These are phyloP conservation scores for Bonia amplexicaulis DNA, from an alignment of 176 grass and related monocot species.

Conservation along the genomic window DNA sequence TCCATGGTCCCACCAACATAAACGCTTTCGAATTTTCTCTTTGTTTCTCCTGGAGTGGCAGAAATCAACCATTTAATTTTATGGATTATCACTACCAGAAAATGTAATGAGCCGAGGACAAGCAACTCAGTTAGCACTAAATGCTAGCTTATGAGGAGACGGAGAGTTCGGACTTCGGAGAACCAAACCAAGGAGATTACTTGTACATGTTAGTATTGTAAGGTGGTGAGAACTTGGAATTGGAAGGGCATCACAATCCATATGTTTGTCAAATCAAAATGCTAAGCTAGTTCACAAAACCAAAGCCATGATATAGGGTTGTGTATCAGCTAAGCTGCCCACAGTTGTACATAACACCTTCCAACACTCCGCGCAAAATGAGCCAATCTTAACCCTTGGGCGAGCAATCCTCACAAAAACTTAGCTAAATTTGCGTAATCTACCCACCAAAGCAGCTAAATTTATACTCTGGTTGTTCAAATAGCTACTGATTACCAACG, in stretches of 20 bases:
- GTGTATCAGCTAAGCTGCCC: background rate
- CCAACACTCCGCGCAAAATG: background rate
- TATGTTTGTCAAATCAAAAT: background rate
- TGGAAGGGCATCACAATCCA: background rate
- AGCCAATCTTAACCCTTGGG: background rate
- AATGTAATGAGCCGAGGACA: background rate
- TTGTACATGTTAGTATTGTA: background rate
- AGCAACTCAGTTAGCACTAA: background rate
- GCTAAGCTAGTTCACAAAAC: background rate
- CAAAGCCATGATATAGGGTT: background rate
- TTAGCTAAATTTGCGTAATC: background rate
- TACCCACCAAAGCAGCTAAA: background rate
- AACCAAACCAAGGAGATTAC: background rate
- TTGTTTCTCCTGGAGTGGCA: constrained; percentile 66
- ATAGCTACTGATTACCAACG: background rate
- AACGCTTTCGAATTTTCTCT: constrained; percentile 94
- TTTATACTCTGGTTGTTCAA: background rate
- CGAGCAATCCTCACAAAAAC: background rate
- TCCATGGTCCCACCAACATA: constrained; percentile 75
- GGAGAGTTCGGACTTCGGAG: background rate
- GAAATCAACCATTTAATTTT: background rate
- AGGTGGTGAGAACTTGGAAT: background rate
- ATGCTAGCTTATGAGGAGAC: background rate
- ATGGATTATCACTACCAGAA: background rate
- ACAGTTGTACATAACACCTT: background rate